Percentiles rank a stretch among this genome's conserved stretches.
These are phyloP conservation scores for Alternaria conjuncta DNA, from an alignment of 2,329 filamentous ascomycete genomes.

Conservation along the genomic window DNA sequence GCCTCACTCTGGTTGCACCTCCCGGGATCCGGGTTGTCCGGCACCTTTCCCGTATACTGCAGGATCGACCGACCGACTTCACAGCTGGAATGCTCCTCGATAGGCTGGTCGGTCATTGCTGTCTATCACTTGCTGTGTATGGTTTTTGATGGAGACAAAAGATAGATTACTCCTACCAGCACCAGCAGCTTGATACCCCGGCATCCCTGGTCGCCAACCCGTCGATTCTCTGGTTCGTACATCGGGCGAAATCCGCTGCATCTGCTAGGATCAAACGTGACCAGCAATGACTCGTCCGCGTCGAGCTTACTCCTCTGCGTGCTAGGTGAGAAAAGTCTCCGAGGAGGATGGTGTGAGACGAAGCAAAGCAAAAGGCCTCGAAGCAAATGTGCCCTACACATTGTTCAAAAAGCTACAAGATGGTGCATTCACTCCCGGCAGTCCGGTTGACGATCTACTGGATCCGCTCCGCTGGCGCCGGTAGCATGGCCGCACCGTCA, in stretches of 20 bases:
- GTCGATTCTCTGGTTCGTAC: not conserved
- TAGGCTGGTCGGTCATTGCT: not conserved
- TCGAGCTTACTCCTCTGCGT: not conserved
- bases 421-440: not conserved
- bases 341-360: not conserved
- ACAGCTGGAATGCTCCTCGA: not conserved
- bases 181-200: not conserved
- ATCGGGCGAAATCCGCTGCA: conserved; percentile 2
- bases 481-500: not conserved
- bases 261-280: not conserved
- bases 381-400: not conserved
- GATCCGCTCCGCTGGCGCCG: not conserved
- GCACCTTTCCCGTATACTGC: not conserved
- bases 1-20: not conserved
- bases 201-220: not conserved
- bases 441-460: conserved; percentile 2
- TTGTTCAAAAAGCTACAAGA: not conserved
- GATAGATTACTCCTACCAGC: not conserved
- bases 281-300: conserved; percentile 1
- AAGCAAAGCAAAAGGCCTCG: not conserved
- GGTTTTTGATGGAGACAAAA: not conserved
- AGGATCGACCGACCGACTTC: not conserved
- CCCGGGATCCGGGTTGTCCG: not conserved
- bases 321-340: not conserved
- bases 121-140: not conserved